A percentile compares a stretch with the other conserved stretches of the same genome.
Conservation (phyloP, 2,329 filamentous ascomycete species). For the Dactylella cylindrospora region DNA sequence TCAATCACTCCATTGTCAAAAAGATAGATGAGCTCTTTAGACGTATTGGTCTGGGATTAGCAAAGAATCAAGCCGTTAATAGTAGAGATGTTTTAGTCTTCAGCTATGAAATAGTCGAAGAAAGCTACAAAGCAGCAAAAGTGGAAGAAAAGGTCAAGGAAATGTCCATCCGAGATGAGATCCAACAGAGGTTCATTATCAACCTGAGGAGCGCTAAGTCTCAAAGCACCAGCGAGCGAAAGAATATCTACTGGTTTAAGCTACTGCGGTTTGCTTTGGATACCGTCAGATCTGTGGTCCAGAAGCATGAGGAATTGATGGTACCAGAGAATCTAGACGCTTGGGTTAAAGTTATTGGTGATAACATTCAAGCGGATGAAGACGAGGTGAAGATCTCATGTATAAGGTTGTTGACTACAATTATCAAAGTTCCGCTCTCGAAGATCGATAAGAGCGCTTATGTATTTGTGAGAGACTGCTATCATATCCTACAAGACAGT, state of each 20-base stretch:
- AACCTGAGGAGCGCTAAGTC: constrained; percentile 75
- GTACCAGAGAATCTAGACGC: constrained; percentile 77
- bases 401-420: constrained; percentile 78
- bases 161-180: constrained; percentile 61
- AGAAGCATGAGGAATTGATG: constrained; percentile 78
- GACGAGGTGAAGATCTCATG: constrained; percentile 91
- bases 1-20: constrained; percentile 77
- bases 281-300: constrained; percentile 78
- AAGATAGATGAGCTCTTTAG: constrained; percentile 89
- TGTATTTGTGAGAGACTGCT: constrained; percentile 81
- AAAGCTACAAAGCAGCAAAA: constrained; percentile 70
- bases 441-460: constrained; percentile 69
- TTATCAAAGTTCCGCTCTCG: constrained; percentile 78
- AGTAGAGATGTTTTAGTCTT: constrained; percentile 85
- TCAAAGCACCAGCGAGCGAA: constrained; percentile 68
- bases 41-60: constrained; percentile 77
- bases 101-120: constrained; percentile 90
- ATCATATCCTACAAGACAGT: constrained; percentile 74
- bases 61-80: constrained; percentile 76
- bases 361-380: constrained; percentile 77
- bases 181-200: constrained; percentile 72
- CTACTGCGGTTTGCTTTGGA: constrained; percentile 85
- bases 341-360: constrained; percentile 85
- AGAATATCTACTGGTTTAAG: constrained; percentile 81
- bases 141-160: constrained; percentile 53